Conservation (phyloP, 257 asterid species). For the Eustoma russellianum region DNA sequence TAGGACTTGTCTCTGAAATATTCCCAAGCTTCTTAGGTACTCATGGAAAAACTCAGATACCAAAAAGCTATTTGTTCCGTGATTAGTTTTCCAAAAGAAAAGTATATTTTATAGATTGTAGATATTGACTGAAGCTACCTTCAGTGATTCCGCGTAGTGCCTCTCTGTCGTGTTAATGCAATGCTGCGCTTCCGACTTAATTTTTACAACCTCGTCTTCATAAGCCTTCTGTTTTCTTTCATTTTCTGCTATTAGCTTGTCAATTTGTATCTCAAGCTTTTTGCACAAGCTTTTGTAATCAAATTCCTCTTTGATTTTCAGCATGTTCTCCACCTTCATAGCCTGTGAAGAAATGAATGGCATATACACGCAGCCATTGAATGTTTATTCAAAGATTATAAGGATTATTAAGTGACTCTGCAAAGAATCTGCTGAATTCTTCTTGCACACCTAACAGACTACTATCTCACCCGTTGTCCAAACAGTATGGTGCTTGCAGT, state of each 20-base stretch:
- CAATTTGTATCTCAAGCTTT: constrained; percentile 85
- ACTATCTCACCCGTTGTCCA: constrained; percentile 91
- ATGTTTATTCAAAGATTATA: background rate
- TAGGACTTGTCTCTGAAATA: no score
- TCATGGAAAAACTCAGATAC: no score
- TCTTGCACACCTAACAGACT: background rate
- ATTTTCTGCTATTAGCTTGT: constrained; percentile 78
- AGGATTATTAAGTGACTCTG: constrained; percentile 4
- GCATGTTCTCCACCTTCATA: constrained; percentile 99
- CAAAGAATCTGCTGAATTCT: background rate
- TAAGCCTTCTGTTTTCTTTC: constrained; percentile 80
- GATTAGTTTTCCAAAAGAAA: no score
- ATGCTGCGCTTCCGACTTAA: constrained; percentile 76
- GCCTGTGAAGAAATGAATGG: constrained; percentile 48
- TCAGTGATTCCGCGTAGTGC: constrained; percentile 60
- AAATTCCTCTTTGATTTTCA: constrained; percentile 94
- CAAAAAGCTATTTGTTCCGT: no score
- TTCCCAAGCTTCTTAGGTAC: no score
- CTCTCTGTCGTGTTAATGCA: constrained; percentile 78
- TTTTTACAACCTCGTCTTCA: constrained; percentile 77
- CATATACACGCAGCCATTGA: constrained; percentile 2
- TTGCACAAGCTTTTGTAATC: constrained; percentile 88
- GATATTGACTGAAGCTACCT: constrained; percentile 39
- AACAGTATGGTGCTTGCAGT: constrained; percentile 88
- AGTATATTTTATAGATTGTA: background rate